Conservation (phyloP, 768 basidiomycete species). For the Mycena leptocephala region DNA sequence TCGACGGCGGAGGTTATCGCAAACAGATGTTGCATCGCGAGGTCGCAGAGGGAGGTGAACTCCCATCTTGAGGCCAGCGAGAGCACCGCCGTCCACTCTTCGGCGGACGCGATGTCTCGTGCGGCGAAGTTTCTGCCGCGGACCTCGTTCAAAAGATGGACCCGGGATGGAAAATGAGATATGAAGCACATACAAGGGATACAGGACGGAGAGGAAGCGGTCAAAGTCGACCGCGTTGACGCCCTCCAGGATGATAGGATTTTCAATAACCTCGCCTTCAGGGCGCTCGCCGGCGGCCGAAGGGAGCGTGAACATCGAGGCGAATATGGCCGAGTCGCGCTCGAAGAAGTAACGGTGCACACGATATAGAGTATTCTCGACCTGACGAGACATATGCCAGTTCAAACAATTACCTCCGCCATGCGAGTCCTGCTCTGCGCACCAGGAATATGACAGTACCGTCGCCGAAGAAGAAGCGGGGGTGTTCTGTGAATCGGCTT, state of each 20-base stretch:
- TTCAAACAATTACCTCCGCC: not conserved
- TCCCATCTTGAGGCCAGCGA: slow-evolving; percentile 46
- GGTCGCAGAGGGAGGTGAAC: slow-evolving; percentile 42
- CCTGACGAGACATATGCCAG: slow-evolving; percentile 43
- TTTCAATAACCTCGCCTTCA: slow-evolving; percentile 49
- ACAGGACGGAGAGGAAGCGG: slow-evolving; percentile 67
- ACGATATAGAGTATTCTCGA: slow-evolving; percentile 48
- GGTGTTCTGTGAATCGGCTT: slow-evolving; percentile 29
- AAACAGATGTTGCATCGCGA: slow-evolving; percentile 43
- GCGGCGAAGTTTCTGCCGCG: slow-evolving; percentile 24
- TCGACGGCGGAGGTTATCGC: slow-evolving; percentile 35
- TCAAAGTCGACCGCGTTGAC: slow-evolving; percentile 63
- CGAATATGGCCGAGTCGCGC: slow-evolving; percentile 51
- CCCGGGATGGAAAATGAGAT: not conserved
- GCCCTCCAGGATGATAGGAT: slow-evolving; percentile 59
- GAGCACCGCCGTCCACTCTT: slow-evolving; percentile 51
- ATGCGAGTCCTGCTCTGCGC: not conserved
- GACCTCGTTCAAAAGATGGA: not conserved
- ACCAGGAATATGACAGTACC: slow-evolving; percentile 44
- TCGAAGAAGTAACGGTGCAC: slow-evolving; percentile 57
- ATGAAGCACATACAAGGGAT: slow-evolving; percentile 59
- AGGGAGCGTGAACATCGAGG: slow-evolving; percentile 41
- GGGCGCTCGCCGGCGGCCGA: slow-evolving; percentile 27
- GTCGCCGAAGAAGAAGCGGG: slow-evolving; percentile 45
- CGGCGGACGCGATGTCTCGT: slow-evolving; percentile 28